A percentile compares a stretch with the other conserved stretches of the same genome.
Conservation (phyloP, 768 basidiomycete genomes). For the Trametes sanguinea region DNA sequence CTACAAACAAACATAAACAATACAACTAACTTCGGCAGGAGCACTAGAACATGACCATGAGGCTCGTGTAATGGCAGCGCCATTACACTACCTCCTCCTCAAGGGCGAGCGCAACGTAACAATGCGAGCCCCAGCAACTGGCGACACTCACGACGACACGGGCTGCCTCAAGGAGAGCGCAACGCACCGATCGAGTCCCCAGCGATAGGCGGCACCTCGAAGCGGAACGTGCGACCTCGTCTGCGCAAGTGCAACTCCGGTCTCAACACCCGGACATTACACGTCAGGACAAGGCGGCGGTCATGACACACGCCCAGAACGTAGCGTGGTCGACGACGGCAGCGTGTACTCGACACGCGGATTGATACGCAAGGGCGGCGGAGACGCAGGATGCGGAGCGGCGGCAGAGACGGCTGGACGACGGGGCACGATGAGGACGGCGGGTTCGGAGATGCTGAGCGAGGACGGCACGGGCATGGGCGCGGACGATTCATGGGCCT, state of each 20-base stretch:
- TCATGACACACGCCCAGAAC: no score
- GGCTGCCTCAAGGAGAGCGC: constrained; percentile 1
- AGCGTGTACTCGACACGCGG: no score
- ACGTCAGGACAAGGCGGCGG: no score
- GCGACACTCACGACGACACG: neutral
- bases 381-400: no score
- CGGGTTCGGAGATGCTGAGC: no score
- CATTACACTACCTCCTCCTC: neutral
- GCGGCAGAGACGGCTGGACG: no score
- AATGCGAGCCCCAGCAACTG: neutral
- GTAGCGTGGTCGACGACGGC: no score
- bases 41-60: neutral
- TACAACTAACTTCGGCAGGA: neutral
- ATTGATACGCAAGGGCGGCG: no score
- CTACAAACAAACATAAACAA: neutral
- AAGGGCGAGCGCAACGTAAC: neutral
- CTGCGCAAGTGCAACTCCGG: neutral
- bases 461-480: no score
- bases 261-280: neutral
- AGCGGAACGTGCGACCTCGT: neutral
- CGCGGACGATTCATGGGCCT: no score
- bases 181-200: neutral
- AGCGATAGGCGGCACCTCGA: neutral
- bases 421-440: no score
- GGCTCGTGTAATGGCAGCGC: neutral